Conservation (phyloP, 495 filamentous ascomycete genomes). For the Jackrogersella multiformis region DNA sequence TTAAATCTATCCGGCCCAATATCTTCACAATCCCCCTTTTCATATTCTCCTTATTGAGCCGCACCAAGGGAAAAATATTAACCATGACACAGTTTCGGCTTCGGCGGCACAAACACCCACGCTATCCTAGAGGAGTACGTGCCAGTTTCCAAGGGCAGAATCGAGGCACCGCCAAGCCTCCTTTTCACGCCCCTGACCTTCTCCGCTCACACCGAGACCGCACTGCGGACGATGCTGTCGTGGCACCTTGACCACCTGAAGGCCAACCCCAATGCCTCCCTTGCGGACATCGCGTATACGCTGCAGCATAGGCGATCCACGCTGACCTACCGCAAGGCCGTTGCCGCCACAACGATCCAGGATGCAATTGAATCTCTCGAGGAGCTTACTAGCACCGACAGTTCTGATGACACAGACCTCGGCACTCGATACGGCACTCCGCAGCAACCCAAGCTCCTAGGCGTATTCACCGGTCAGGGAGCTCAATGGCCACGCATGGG, state of each 20-base stretch:
- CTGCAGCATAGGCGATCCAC: not conserved
- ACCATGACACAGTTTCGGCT: constrained; percentile 46
- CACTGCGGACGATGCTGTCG: not conserved
- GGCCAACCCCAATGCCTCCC: not conserved
- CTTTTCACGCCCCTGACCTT: not conserved
- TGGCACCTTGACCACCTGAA: not conserved
- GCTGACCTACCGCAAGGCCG: not conserved
- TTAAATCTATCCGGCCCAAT: no score
- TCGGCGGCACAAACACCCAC: constrained; percentile 70
- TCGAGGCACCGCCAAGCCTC: not conserved
- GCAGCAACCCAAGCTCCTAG: no score
- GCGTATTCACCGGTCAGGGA: no score
- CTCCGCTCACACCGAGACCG: not conserved
- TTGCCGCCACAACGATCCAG: not conserved
- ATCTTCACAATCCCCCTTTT: not conserved
- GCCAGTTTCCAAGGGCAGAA: not conserved
- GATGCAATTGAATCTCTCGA: not conserved
- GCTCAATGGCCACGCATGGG: no score
- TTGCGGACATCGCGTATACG: not conserved
- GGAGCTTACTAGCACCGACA: not conserved
- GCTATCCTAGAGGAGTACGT: constrained; percentile 21
- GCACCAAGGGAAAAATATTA: not conserved
- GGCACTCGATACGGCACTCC: no score
- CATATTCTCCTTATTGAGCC: not conserved
- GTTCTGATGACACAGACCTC: no score